Evolutionary conservation across 257 asterid genomes (phyloP), one percentile per base, ranked within the genome.

Genomic region (Scutellaria barbata): DNA sequence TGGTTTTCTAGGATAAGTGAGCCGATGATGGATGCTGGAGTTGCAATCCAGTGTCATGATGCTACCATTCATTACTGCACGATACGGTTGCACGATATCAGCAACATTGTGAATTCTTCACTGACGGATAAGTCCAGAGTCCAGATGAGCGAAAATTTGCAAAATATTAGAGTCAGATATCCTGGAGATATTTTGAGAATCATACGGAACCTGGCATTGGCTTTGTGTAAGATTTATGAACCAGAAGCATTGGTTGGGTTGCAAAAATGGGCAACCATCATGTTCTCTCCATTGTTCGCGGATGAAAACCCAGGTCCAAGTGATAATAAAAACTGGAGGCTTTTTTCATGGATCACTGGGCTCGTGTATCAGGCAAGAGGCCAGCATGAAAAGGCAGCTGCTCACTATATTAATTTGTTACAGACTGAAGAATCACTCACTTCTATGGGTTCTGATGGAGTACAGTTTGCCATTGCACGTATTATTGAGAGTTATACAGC

Each of bases 11-110:
- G 99, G 81, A 95, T 95, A 72, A 88, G 87, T 79, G 99, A 95
- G 85, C 99, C 98, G 64, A 95, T 95, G 98, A 86, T 95, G 98
- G 92, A 89, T 81, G 99, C 99, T 79, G 99, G 99, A 73, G 66
- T 87, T 79, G 90, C 96, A 4, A 89, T 95, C 69, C 96, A 92
- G 78, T 91, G 96, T 74, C 95, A 91, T 75, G 90, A 88, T 85
- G 92, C 96, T 67, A 86, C 96, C 35, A 76, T 92, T 79, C 95
- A 89, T 67, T 92, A 95, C 72, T 88, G 96, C 72, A 71, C 86
- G n/a, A 54, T 86, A 62, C 89, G 98, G 50, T 79, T 94, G 83
- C 86, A 77, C 77, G 98, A 95, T 76, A 80, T 89, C 60, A 82
- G 87, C 63, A 81, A 81, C 72, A 74, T 84, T 76, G 86, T 88